phyloP scores from a whole-genome alignment of 73 alveolate genomes.

The Symbiodinium natans region DNA sequence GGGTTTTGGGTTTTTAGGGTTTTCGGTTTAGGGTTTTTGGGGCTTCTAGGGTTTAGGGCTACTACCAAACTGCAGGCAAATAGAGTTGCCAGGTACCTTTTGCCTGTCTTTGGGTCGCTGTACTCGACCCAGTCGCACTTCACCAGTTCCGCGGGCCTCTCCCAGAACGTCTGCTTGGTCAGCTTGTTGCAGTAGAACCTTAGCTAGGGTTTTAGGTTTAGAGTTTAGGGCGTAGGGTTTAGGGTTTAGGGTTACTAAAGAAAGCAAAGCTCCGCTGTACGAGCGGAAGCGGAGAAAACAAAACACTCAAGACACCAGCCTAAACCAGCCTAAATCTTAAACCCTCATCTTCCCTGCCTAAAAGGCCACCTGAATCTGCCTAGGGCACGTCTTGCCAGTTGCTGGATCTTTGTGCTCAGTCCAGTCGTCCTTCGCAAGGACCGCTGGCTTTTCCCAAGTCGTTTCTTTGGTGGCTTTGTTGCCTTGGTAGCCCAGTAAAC shows the following conservation, averaged over 20 bases:
- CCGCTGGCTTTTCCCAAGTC: background rate
- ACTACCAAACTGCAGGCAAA: too few species aligned
- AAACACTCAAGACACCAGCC: background rate
- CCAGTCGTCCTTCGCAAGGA: background rate
- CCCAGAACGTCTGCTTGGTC: background rate
- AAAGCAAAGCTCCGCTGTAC: too few species aligned
- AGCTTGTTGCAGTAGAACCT: background rate
- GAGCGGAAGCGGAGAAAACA: background rate
- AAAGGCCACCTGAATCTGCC: too few species aligned
- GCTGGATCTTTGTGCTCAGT: background rate
- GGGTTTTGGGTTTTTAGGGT: too few species aligned
- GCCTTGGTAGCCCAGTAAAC: too few species aligned
- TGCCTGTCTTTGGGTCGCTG: background rate
- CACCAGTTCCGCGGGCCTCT: background rate
- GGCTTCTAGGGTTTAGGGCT: too few species aligned
- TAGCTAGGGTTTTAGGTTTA: background rate
- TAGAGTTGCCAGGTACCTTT: too few species aligned
- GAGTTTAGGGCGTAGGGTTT: background rate
- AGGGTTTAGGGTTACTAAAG: too few species aligned
- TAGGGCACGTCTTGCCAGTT: background rate
- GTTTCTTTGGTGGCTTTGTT: background rate
- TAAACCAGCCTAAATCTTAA: too few species aligned
- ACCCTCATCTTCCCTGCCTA: too few species aligned
- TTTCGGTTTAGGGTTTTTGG: too few species aligned
- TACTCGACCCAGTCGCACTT: background rate